Base-by-base conservation (phyloP, 257 asterid species). In the Datura wrightii region DNA sequence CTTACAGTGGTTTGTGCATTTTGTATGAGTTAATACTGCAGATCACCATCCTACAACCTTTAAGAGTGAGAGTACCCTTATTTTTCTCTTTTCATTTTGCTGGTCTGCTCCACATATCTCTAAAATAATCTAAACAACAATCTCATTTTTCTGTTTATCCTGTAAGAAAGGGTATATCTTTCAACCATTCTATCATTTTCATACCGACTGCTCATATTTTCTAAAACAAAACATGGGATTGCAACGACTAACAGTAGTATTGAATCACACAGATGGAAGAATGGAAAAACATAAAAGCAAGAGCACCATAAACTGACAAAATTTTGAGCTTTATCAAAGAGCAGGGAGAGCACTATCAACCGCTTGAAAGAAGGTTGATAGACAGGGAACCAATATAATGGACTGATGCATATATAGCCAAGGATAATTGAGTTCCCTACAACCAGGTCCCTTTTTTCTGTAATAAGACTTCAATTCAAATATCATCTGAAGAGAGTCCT, bases 251-350 rank as follows among this genome's bases (percentile, higher is more conserved):
- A 53, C 48, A 31, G 15, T 50, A 78, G 63, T 52, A 52, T n/a
- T 31, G 6, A 78, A 52, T 13, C 31, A 78, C 10, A 78, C 63
- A 52, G 82, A 78, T 78, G 63, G 82, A 76, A 74, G 42, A 34
- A 50, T 6, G 24, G 44, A 50, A 52, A 24, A 31, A 31, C 8
- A 24, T 78, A 2, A 78, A 78, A 50, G 46, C 46, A 78, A 50
- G 46, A 52, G 15, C 41, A 48, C 11, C 8, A 4, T 74, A 48
- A 74, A 13, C 10, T 74, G 60, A 74, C 24, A 78, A 78, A 14
- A 14, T 31, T 60, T 78, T 78, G 48, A 52, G 82, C 31, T 50
- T 76, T 50, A 8, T 46, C 63, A 52, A 50, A 76, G 62, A 50
- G 82, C 13, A 50, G 5, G 24, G 10, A 13, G 24, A 76, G 44